Percentiles rank a stretch among this genome's conserved stretches.
These are phyloP conservation scores for Chlorella sp. DNA, from an alignment of 139 green algal species.

Conservation along the genomic window DNA sequence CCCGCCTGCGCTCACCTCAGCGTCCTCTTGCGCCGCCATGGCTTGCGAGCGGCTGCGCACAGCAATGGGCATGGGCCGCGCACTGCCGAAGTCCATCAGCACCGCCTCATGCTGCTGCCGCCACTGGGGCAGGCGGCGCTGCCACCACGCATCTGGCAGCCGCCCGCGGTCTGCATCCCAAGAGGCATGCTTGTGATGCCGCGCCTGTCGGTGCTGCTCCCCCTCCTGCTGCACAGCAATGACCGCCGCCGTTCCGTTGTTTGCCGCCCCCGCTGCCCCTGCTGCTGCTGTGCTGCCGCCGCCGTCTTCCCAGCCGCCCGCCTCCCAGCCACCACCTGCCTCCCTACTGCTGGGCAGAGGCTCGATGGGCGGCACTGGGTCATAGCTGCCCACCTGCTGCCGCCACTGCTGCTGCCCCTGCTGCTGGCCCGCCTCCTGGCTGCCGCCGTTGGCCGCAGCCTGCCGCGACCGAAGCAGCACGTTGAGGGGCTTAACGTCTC, in stretches of 20 bases:
- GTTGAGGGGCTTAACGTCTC: conserved; percentile 94
- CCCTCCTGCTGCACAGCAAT: neutral
- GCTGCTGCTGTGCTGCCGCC: neutral
- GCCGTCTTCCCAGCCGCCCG: neutral
- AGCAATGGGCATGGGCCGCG: conserved; percentile 36
- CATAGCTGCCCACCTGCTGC: neutral
- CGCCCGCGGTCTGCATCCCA: no score
- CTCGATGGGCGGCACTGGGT: neutral
- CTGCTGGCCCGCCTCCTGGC: neutral
- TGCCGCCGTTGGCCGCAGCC: neutral
- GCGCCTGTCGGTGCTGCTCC: neutral
- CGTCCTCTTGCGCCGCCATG: conserved; percentile 81
- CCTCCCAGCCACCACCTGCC: neutral
- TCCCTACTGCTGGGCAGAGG: neutral
- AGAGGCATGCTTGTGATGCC: no score
- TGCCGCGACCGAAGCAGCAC: conserved; percentile 64
- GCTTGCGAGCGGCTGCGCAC: conserved; percentile 73
- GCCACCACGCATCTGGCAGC: neutral
- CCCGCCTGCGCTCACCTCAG: conserved; percentile 56
- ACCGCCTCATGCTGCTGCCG: conserved; percentile 44
- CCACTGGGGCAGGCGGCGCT: neutral
- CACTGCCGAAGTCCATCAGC: conserved; percentile 89
- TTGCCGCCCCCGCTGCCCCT: neutral
- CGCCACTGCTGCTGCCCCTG: neutral
- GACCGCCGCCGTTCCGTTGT: neutral